phyloP scores from a whole-genome alignment of 2,329 filamentous ascomycete species.

The Zymoseptoria brevis region DNA sequence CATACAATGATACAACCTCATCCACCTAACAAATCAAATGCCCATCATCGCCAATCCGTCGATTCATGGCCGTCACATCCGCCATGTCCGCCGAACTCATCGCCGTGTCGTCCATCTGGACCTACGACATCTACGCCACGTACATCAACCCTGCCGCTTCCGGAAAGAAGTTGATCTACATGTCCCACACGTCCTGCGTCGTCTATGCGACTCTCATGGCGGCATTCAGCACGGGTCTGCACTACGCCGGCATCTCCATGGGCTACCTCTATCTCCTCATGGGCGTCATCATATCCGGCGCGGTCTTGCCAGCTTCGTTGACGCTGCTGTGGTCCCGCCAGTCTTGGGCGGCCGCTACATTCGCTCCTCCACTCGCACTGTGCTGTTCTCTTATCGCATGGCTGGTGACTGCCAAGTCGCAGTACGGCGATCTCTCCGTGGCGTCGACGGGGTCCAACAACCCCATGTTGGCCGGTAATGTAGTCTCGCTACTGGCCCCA shows the following conservation, averaged over 20 bases:
- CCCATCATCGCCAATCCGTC: too few relatives aligned
- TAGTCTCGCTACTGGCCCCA: constrained; percentile 71
- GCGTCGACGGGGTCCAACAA: constrained; percentile 74
- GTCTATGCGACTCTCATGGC: constrained; percentile 72
- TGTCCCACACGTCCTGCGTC: constrained; percentile 66
- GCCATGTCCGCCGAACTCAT: constrained; percentile 78
- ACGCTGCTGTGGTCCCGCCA: constrained; percentile 75
- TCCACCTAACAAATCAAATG: too few relatives aligned
- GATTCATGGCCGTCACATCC: constrained; percentile 82
- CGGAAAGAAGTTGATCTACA: constrained; percentile 69
- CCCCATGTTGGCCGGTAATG: constrained; percentile 82
- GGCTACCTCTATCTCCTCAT: constrained; percentile 84
- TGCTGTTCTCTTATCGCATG: constrained; percentile 63
- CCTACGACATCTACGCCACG: constrained; percentile 81
- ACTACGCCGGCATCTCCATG: constrained; percentile 61
- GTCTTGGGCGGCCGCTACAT: constrained; percentile 64
- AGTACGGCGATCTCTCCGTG: constrained; percentile 63
- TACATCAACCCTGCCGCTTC: constrained; percentile 73
- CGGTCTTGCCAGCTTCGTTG: constrained; percentile 65
- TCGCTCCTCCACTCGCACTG: constrained; percentile 63
- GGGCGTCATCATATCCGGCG: constrained; percentile 82
- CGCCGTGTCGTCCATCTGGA: constrained; percentile 79
- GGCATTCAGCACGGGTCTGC: constrained; percentile 64
- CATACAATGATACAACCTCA: too few relatives aligned
- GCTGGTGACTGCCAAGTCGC: constrained; percentile 65